Evolutionary conservation across 2,329 filamentous ascomycete genomes (phyloP).

Genomic region (Cadophora gregata): DNA sequence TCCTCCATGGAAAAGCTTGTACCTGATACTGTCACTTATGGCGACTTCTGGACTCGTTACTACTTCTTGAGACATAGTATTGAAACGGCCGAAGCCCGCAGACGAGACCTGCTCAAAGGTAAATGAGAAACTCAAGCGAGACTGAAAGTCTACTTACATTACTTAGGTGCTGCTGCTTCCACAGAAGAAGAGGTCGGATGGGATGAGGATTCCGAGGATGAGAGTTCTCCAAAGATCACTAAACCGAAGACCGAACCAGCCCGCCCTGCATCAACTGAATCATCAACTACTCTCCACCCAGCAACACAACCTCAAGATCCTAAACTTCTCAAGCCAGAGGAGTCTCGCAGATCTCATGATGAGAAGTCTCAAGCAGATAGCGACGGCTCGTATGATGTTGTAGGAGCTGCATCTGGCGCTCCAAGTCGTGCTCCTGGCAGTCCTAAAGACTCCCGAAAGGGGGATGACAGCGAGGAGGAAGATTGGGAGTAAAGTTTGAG

Average conservation of each 20-base stretch:
- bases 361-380: slow-evolving; percentile 91
- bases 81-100: slow-evolving; percentile 87
- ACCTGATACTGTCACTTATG: slow-evolving; percentile 89
- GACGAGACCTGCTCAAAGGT: slow-evolving; percentile 92
- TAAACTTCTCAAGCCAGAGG: slow-evolving; percentile 61
- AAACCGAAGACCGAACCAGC: slow-evolving; percentile 49
- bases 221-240: slow-evolving; percentile 48
- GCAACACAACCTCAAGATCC: slow-evolving; percentile 46
- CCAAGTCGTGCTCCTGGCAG: slow-evolving; percentile 78
- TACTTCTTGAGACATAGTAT: slow-evolving; percentile 94
- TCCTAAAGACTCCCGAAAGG: slow-evolving; percentile 62
- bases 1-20: slow-evolving; percentile 94
- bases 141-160: slow-evolving; percentile 31
- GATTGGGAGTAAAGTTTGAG: slow-evolving; percentile 71
- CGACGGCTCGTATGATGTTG: slow-evolving; percentile 94
- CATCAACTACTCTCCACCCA: slow-evolving; percentile 67
- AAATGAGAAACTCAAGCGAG: slow-evolving; percentile 42
- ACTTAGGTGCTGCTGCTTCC: slow-evolving; percentile 59
- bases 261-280: slow-evolving; percentile 56
- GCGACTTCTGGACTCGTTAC: slow-evolving; percentile 91
- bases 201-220: slow-evolving; percentile 74
- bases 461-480: slow-evolving; percentile 71
- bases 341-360: slow-evolving; percentile 79
- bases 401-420: slow-evolving; percentile 76
- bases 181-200: slow-evolving; percentile 72